Percentiles rank a stretch among this genome's conserved stretches.
Evolutionary conservation across 345 rosid species (phyloP).

Genomic region (Populus euphratica): DNA sequence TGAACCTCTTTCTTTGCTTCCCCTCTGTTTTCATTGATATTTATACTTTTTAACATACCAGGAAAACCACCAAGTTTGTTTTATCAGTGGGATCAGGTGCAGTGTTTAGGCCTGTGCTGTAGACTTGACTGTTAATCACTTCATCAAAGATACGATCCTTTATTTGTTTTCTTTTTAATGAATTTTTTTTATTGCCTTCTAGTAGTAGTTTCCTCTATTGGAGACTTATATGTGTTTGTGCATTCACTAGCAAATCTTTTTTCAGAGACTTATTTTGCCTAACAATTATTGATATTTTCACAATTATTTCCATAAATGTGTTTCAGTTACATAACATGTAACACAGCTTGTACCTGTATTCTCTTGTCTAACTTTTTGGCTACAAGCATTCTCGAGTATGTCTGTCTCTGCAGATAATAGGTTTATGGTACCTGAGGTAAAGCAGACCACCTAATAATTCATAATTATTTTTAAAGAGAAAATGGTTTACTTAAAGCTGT

Average conservation of each 20-base stretch:
- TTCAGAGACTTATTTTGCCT: not conserved
- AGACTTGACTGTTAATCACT: not conserved
- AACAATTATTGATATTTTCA: no score
- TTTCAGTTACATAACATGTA: no score
- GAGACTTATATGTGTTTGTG: not conserved
- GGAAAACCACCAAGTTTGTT: no score
- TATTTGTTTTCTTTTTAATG: not conserved
- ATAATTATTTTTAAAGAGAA: no score
- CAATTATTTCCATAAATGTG: no score
- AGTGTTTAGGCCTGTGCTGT: not conserved
- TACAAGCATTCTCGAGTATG: not conserved
- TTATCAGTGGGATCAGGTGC: no score
- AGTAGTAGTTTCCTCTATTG: not conserved
- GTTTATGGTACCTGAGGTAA: not conserved
- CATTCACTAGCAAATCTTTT: not conserved
- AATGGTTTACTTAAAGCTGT: no score
- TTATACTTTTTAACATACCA: no score
- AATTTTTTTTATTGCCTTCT: not conserved
- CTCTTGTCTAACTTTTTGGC: not conserved
- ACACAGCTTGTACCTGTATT: no score
- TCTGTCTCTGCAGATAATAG: not conserved
- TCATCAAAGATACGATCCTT: not conserved
- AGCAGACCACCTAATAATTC: no score
- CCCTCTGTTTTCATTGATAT: no score
- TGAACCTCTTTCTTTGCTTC: no score